phyloP scores from a whole-genome alignment of 495 filamentous ascomycete genomes.

The Darksidea phi region DNA sequence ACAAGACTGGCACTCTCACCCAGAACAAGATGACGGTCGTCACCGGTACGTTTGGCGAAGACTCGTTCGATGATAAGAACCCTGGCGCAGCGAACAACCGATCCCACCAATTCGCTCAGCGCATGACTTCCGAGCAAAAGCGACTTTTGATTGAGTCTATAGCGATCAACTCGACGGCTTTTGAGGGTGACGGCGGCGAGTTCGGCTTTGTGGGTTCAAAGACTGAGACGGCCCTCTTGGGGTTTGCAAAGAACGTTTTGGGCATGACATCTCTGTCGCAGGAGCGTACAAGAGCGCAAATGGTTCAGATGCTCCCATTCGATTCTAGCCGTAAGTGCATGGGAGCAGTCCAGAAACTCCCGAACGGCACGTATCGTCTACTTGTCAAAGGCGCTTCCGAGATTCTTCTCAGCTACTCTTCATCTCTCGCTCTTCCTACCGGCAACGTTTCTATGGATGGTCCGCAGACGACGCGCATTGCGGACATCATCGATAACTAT shows the following conservation, averaged over 20 bases:
- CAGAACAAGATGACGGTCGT: conserved; percentile 90
- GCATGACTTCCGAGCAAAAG: conserved; percentile 53
- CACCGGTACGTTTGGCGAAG: conserved; percentile 70
- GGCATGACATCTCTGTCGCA: conserved; percentile 70
- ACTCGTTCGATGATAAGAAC: conserved; percentile 57
- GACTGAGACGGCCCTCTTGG: conserved; percentile 81
- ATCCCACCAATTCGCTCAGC: conserved; percentile 23
- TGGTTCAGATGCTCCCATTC: conserved; percentile 41
- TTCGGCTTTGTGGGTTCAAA: conserved; percentile 79
- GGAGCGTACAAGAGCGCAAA: conserved; percentile 66
- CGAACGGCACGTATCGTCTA: conserved; percentile 22
- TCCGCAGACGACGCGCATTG: conserved; percentile 11
- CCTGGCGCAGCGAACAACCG: conserved; percentile 15
- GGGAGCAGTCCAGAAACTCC: conserved; percentile 24
- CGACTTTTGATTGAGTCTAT: conserved; percentile 71
- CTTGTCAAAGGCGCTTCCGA: conserved; percentile 30
- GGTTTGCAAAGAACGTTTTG: conserved; percentile 72
- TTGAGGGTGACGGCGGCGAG: conserved; percentile 76
- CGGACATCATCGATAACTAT: conserved; percentile 16
- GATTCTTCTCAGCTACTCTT: conserved; percentile 24
- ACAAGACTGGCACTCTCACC: conserved; percentile 91
- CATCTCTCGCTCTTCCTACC: conserved; percentile 4
- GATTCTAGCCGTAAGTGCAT: conserved; percentile 31
- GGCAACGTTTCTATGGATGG: conserved; percentile 10
- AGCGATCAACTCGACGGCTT: conserved; percentile 82